Evolutionary conservation across 192 early-diverging fungal species (phyloP).

Genomic region (Backusella circina): DNA sequence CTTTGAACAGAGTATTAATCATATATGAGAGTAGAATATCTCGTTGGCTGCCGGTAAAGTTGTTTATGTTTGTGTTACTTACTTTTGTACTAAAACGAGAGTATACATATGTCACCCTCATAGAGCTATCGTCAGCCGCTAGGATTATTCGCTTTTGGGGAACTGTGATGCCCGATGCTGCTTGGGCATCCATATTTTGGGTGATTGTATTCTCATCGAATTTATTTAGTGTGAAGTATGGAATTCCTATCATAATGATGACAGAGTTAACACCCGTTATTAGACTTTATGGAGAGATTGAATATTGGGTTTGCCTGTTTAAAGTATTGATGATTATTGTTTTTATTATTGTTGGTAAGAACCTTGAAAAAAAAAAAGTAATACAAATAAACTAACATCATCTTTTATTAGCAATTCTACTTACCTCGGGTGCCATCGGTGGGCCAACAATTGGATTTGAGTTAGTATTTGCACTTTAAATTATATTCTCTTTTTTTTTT

Average conservation of each 20-base stretch:
- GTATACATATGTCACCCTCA: no score
- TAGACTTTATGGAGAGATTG: conserved; percentile 83
- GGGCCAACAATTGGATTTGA: conserved; percentile 45
- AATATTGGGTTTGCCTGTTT: conserved; percentile 76
- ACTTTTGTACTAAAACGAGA: neutral
- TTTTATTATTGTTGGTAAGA: conserved; percentile 64
- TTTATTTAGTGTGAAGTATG: conserved; percentile 45
- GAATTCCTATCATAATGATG: no score
- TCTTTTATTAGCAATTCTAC: conserved; percentile 44
- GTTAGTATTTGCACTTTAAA: neutral
- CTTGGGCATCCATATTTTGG: conserved; percentile 49
- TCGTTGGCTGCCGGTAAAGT: conserved; percentile 15
- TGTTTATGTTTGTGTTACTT: neutral
- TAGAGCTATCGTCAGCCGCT: conserved; percentile 72
- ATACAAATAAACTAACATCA: neutral
- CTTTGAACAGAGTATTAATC: neutral
- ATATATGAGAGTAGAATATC: conserved; percentile 2
- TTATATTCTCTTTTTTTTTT: neutral
- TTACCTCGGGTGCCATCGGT: conserved; percentile 57
- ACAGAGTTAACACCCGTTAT: no score
- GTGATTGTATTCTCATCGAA: conserved; percentile 57
- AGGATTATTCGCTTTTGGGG: conserved; percentile 75
- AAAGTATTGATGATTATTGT: conserved; percentile 75
- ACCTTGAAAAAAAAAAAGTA: neutral
- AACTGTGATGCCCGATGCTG: conserved; percentile 31